Percentiles rank a stretch among this genome's conserved stretches.
Evolutionary conservation across 202 grass and related monocot genomes (phyloP).

Genomic region (Dendrocalamus latiflorus): DNA sequence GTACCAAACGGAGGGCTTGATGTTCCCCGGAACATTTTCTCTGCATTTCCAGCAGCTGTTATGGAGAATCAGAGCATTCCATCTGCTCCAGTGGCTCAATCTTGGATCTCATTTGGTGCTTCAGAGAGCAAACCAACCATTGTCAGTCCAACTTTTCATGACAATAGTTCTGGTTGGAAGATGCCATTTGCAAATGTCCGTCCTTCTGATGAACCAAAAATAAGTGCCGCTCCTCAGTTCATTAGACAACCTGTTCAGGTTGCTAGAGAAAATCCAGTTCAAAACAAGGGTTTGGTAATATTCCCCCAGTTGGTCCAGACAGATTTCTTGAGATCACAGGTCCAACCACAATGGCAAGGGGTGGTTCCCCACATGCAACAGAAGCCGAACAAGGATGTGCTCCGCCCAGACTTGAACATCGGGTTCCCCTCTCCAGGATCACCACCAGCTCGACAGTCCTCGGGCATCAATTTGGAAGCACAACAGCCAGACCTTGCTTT

Average conservation of each 20-base stretch:
- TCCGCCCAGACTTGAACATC: slow-evolving; percentile 92
- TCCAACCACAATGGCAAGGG: slow-evolving; percentile 71
- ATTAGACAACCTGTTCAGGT: slow-evolving; percentile 66
- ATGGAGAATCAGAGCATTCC: slow-evolving; percentile 58
- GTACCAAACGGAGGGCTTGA: slow-evolving; percentile 43
- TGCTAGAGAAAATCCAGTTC: slow-evolving; percentile 48
- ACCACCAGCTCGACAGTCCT: slow-evolving; percentile 64
- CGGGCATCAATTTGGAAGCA: slow-evolving; percentile 86
- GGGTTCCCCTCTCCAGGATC: slow-evolving; percentile 74
- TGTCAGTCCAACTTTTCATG: slow-evolving; percentile 41
- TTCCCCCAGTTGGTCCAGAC: slow-evolving; percentile 77
- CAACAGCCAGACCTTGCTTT: slow-evolving; percentile 96
- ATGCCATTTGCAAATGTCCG: slow-evolving; percentile 48
- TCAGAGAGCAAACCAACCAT: slow-evolving; percentile 59
- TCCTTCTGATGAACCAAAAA: slow-evolving; percentile 42
- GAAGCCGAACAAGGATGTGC: slow-evolving; percentile 63
- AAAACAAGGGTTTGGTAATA: slow-evolving; percentile 78
- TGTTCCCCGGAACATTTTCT: slow-evolving; percentile 47
- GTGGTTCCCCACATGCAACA: slow-evolving; percentile 58
- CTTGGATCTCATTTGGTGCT: slow-evolving; percentile 88
- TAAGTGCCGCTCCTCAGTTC: slow-evolving; percentile 53
- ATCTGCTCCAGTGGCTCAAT: slow-evolving; percentile 40
- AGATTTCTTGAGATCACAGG: slow-evolving; percentile 61
- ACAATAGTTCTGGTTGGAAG: slow-evolving; percentile 56
- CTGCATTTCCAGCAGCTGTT: slow-evolving; percentile 51